Evolutionary conservation across 2,329 filamentous ascomycete genomes (phyloP).

Genomic region (Akanthomyces lecanii): DNA sequence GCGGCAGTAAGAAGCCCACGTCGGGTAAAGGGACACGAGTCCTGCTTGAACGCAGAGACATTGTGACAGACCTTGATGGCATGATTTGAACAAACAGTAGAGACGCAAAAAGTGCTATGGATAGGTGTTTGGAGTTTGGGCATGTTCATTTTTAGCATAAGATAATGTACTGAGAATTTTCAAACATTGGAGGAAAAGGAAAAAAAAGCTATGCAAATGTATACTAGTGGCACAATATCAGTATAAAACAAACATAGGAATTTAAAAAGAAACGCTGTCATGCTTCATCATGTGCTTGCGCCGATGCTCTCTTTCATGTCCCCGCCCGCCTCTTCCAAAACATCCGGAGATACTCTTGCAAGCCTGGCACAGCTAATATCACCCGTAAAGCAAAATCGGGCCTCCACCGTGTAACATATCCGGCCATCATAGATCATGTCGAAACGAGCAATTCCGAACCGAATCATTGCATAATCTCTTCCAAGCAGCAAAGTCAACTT

Average conservation of each 20-base stretch:
- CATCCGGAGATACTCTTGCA: too few species aligned
- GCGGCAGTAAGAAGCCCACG: not conserved
- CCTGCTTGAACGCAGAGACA: not conserved
- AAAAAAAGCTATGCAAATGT: constrained; percentile 9
- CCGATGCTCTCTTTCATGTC: not conserved
- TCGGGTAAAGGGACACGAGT: not conserved
- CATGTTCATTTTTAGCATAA: not conserved
- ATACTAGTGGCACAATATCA: constrained; percentile 8
- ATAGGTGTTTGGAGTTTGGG: not conserved
- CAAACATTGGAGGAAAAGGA: not conserved
- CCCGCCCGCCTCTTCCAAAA: too few species aligned
- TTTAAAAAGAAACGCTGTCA: constrained; percentile 2
- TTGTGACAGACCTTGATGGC: not conserved
- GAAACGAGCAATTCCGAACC: too few species aligned
- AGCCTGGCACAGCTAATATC: too few species aligned
- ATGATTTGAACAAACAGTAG: not conserved
- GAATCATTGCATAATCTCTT: too few species aligned
- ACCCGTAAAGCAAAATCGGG: too few species aligned
- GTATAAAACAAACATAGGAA: not conserved
- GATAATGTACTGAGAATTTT: not conserved
- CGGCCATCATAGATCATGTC: too few species aligned
- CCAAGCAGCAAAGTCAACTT: too few species aligned
- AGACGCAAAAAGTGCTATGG: not conserved
- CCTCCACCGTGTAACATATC: too few species aligned
- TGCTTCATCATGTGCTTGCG: constrained; percentile 3